Percentiles rank a stretch among this genome's conserved stretches.
Evolutionary conservation across 148 eudicot species (phyloP).

Genomic region (Diospyros kaki): DNA sequence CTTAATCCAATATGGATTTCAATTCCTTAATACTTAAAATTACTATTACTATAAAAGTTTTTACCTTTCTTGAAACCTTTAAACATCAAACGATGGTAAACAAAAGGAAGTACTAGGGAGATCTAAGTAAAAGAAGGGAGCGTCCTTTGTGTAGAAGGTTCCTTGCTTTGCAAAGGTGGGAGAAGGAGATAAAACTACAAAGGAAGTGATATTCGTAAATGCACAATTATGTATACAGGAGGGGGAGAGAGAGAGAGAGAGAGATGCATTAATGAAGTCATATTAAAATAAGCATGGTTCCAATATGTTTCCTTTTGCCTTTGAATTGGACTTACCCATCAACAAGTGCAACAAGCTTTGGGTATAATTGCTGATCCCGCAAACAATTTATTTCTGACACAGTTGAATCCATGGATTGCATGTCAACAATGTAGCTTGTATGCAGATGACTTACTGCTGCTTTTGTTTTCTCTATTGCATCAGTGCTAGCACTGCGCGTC

Average conservation of each 20-base stretch:
- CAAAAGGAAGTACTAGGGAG: slow-evolving; percentile 1
- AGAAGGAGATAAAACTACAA: not conserved
- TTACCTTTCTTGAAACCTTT: not conserved
- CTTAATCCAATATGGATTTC: not conserved
- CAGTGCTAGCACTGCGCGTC: slow-evolving; percentile 60
- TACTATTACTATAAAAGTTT: not conserved
- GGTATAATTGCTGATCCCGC: slow-evolving; percentile 85
- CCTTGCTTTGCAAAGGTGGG: not conserved
- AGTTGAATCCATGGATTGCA: slow-evolving; percentile 98
- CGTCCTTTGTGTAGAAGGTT: not conserved
- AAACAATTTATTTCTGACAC: slow-evolving; percentile 85
- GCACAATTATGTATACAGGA: not conserved
- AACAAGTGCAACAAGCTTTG: slow-evolving; percentile 80
- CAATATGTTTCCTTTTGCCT: not conserved
- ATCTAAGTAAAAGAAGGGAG: not conserved
- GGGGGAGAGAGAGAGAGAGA: not conserved
- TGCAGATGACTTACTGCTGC: slow-evolving; percentile 91
- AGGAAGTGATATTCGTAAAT: not conserved
- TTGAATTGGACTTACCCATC: slow-evolving; percentile 58
- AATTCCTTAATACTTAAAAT: not conserved
- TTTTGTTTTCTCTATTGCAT: slow-evolving; percentile 83
- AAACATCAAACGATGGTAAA: not conserved
- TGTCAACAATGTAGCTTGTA: slow-evolving; percentile 93
- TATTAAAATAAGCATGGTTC: not conserved
- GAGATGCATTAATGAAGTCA: not conserved